Conservation (phyloP, 192 early-diverging fungal genomes). For the Backusella sp. region DNA sequence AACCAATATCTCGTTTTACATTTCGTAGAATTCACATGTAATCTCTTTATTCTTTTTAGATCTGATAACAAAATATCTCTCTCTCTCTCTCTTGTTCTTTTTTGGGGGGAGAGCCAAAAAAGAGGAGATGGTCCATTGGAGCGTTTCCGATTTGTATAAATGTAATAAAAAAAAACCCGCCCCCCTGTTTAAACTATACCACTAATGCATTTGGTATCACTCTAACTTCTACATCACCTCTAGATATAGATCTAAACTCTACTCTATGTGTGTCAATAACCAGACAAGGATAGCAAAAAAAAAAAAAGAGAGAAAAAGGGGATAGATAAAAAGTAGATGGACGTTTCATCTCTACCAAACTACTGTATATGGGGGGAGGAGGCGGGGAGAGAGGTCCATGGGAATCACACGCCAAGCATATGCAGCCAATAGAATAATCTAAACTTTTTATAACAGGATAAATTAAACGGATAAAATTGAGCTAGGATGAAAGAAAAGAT, state of each 20-base stretch:
- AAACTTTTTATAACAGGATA: not conserved
- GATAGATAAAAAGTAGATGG: not conserved
- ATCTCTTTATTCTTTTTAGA: not conserved
- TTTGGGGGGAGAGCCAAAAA: not conserved
- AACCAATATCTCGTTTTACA: not conserved
- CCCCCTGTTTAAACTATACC: not conserved
- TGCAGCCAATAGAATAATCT: not conserved
- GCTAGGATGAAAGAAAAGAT: not conserved
- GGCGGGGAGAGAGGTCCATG: not conserved
- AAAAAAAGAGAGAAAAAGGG: not conserved
- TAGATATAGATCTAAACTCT: not conserved
- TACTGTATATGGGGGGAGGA: not conserved
- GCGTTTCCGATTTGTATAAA: not conserved
- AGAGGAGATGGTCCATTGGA: not conserved
- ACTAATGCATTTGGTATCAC: not conserved
- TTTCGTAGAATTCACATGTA: constrained; percentile 2
- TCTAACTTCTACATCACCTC: not conserved
- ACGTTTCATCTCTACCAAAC: not conserved
- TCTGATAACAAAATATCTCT: not conserved
- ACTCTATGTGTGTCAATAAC: not conserved
- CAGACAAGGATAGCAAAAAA: not conserved
- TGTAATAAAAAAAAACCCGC: not conserved
- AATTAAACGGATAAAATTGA: not conserved
- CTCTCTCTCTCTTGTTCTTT: not conserved
- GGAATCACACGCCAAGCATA: not conserved